Base-by-base conservation (phyloP, 192 early-diverging fungal genomes). In the Oehlia diaphana region DNA sequence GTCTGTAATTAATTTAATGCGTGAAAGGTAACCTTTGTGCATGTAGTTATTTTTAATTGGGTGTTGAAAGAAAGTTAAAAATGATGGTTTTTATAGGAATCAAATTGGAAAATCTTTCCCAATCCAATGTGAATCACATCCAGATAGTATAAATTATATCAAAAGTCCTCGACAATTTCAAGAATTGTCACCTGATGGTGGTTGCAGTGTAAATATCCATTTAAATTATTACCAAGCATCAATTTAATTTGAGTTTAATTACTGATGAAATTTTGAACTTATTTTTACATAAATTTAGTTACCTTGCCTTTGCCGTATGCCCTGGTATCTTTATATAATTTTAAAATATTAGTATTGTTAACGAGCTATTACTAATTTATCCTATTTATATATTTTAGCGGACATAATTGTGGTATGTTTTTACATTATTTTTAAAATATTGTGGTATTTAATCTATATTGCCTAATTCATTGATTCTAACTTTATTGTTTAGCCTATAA, bases 121-220 rank as follows among this genome's bases (percentile, higher is more conserved):
- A 4, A 80, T 91, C n/a, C 23, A 76, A 35, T 91, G 90, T 78
- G 80, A 79, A 31, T 80, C 81, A 62, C 90, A 91, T 70, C 84
- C 88, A 2, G 78, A 87, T 10, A 78, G 63, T 26, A 61, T 66
- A 4, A 78, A 84, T 8, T 37, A 58, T 19, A 81, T 87, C 3
- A 26, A 65, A 2, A 64, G 67, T 4, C 80, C 86, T 0, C 72
- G 79, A 10, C 31, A 73, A 14, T 74, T 90, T 33, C 75, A 72
- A 23, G 71, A 84, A 61, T 69, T 83, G 8, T 76, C 87, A 12
- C 89, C 90, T 4, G 83, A 89, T 76, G 90, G 89, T 4, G 90
- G 90, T 6, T 91, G 90, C 53, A 58, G 1, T 58, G 53, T 58
- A 19, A 58, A 7, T 58, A 7, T 58, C 21, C 19, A 12, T 4